These are phyloP conservation scores for Trichoderma gracile DNA, from an alignment of 2,329 filamentous ascomycete genomes.

Conservation along the genomic window DNA sequence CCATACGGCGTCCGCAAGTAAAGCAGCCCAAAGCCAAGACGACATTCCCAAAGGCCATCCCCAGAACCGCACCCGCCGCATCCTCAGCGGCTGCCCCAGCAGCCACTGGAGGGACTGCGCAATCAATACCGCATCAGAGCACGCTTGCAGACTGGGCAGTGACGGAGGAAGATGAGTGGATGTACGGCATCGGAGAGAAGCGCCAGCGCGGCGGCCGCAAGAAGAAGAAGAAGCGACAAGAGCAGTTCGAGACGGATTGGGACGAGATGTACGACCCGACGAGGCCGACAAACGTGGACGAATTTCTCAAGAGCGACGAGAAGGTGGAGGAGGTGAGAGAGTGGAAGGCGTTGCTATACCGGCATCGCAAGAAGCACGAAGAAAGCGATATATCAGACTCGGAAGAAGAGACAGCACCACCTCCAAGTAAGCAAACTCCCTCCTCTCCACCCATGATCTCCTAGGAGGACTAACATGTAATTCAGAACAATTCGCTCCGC, in stretches of 20 bases:
- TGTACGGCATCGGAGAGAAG: conserved; percentile 64
- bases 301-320: conserved; percentile 83
- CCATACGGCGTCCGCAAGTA: conserved; percentile 73
- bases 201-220: conserved; percentile 76
- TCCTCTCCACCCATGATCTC: too few relatives aligned
- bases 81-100: conserved; percentile 40
- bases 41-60: conserved; percentile 51
- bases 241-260: conserved; percentile 71
- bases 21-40: conserved; percentile 62
- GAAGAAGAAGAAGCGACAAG: conserved; percentile 68
- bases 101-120: conserved; percentile 37
- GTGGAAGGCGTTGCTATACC: conserved; percentile 82
- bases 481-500: conserved; percentile 62
- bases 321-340: conserved; percentile 76
- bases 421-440: conserved; percentile 38
- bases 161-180: conserved; percentile 77
- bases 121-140: conserved; percentile 56
- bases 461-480: not conserved
- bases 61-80: conserved; percentile 36
- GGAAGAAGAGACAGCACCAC: conserved; percentile 38
- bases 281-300: conserved; percentile 78
- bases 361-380: conserved; percentile 57
- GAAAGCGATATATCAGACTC: conserved; percentile 45
- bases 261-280: conserved; percentile 87
- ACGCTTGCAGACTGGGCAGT: conserved; percentile 80